Base-by-base conservation (phyloP, 1,284 basidiomycete species). In the Inonotus hispidus region DNA sequence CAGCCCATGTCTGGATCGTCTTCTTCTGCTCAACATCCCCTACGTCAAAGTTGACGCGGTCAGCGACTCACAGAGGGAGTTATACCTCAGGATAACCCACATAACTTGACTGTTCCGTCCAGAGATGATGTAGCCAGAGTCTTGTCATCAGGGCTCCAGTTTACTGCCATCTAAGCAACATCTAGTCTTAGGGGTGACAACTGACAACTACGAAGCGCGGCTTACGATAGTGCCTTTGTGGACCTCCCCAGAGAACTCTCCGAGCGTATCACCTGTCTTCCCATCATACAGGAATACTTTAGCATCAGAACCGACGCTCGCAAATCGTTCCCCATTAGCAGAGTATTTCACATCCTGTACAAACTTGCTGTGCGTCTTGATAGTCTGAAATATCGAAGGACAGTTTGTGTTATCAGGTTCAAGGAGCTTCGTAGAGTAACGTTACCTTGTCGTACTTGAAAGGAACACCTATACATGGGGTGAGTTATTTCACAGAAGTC, bases 271-370 rank as follows among this genome's bases (percentile, higher is more conserved):
- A 1, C 95, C 95, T 2, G 84, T 88, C 74, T 91, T 88, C 32
- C 96, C 97, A 66, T 98, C 93, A 72, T 97, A 98, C 21, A 99
- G 68, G 75, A 97, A 92, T 21, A 89, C 77, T 75, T 95, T 96
- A 53, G 82, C 85, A 74, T 99, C 97, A 3, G 93, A 92, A 29
- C 94, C 96, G 14, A 93, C 94, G 52, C 93, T 95, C 14, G 86
- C 90, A 71, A 98, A 98, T 25, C 87, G 77, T 53, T 88, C 83
- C 2, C 94, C 95, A 37, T 87, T 87, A 0, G 88, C 86, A 0
- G 93, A 82, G 71, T 88, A 98, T 59, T 85, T 83, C 23, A 98
- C 85, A 63, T 98, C 93, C 72, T 98, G 94, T 3, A 99, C 93
- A 71, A 98, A 99, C 71, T 92, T 92, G 2, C 88, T 90, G 73